Base-by-base conservation (phyloP, 805 yeast genomes). In the Ogataea trehaloabstinens region DNA sequence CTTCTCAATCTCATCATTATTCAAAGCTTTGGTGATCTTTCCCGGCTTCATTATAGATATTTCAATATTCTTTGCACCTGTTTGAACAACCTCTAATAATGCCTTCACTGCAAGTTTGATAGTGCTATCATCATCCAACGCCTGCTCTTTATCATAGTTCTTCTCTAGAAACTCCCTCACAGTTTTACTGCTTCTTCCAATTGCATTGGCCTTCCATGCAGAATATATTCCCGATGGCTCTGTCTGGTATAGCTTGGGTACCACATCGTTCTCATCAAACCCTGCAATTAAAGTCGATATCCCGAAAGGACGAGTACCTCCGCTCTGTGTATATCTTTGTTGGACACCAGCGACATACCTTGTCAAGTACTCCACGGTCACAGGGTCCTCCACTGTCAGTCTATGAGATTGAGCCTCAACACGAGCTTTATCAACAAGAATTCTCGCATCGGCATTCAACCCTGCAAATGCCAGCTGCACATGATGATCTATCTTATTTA, bases 291-390 rank as follows among this genome's bases (percentile, higher is more conserved):
- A 71, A 20, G 97, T 93, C 36, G 96, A 83, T 52, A 93, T 85
- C 42, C 99, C 99, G 62, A 93, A 93, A 16, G 99, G 99, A 65
- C 99, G 79, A 19, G 93, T 96, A 64, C 99, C 99, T 51, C 99
- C 99, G 35, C 95, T 82, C 66, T 93, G 99, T 5, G 99, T 93
- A 67, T 91, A 93, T 63, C 82, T 78, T 63, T 93, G 99, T 66
- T 93, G 97, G 31, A 91, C 91, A 17, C 97, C 96, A n/a, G 99
- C 99, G 47, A 93, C 87, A 56, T 87, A 87, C 62, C 85, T 84
- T 25, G 99, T 88, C 62, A 93, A 71, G 62, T 90, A 93, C 59
- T 93, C 98, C 41, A 93, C 76, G 13, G 88, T 71, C 7, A 89
- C 96, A 1, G 97, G 84, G 59, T 93, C 98, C 61, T 91, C 99